Evolutionary conservation across 83 land plant species (phyloP), one percentile per base, ranked within the genome.

Genomic region (Picea abies): DNA sequence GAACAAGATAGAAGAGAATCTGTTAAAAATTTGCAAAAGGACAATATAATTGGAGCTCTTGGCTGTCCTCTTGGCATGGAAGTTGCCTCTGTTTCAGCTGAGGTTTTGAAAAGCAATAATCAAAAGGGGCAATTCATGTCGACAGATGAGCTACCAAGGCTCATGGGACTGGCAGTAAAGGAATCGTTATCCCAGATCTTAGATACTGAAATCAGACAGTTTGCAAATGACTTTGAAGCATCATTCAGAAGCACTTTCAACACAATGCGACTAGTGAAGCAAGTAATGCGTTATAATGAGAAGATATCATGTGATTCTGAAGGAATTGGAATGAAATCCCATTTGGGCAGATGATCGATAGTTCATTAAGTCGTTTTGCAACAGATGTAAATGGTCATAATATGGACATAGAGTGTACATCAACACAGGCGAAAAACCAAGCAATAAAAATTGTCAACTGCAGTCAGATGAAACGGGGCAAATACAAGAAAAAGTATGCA

Each of bases 181-280:
- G 9, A 47, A 47, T 47, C 49, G 49, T 47, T 47, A 10, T 47
- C 8, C 49, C 49, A 47, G 49, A 47, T 47, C 1, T 47, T 7
- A 47, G 49, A 47, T 8, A 47, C 49, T 47, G 1, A 47, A 47
- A 47, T 8, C 9, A 68, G 26, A 68, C 41, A 29, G 4, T 70
- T 70, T 37, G 1, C n/a, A 70, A 39, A 70, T 37, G 73, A 37
- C 20, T 70, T 70, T 37, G 47, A 70, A 70, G 22, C 16, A 70
- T 70, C 73, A 37, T 70, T 70, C 73, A 70, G 47, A 37, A 70
- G 47, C 73, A 70, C 73, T 16, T 70, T 70, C 73, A 70, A 70
- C 39, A 12, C 47, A 3, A 17, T 15, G 73, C 20, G 39, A 17
- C 19, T 37, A 70, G 73, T 37, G 20, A 70, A 70, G 47, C 47